These are phyloP conservation scores for Podospora pseudopauciseta DNA, from an alignment of 495 filamentous ascomycete species.

Conservation along the genomic window DNA sequence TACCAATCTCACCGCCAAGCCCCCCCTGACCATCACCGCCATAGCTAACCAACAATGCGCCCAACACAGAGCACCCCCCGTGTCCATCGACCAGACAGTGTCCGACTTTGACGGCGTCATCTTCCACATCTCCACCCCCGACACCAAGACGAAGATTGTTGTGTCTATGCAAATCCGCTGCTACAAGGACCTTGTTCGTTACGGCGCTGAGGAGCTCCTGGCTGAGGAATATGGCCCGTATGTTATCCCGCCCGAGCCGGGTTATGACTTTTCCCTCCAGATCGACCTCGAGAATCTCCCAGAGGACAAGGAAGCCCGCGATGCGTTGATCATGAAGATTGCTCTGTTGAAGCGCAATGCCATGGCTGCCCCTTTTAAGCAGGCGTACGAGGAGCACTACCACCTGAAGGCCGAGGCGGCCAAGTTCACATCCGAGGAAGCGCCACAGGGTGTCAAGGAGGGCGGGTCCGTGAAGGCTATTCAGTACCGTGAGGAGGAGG, in stretches of 20 bases:
- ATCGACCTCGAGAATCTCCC: conserved; percentile 87
- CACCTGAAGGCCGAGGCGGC: conserved; percentile 79
- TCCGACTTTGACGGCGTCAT: conserved; percentile 98
- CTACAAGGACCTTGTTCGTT: conserved; percentile 84
- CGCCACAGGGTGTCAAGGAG: conserved; percentile 81
- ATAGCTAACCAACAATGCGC: conserved; percentile 1
- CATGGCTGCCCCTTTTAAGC: conserved; percentile 97
- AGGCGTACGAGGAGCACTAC: conserved; percentile 89
- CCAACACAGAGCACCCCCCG: conserved; percentile 65
- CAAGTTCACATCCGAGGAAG: conserved; percentile 85
- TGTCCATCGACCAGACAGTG: conserved; percentile 91
- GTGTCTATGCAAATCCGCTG: conserved; percentile 93
- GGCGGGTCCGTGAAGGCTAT: conserved; percentile 93
- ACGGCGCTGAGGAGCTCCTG: conserved; percentile 87
- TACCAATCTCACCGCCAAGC: conserved; percentile 1
- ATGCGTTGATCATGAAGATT: conserved; percentile 79
- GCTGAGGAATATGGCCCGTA: conserved; percentile 91
- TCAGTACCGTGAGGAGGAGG: conserved; percentile 96
- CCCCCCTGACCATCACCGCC: neutral
- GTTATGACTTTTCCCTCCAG: conserved; percentile 90
- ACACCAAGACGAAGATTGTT: conserved; percentile 85
- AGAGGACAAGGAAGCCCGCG: conserved; percentile 69
- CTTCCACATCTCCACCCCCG: conserved; percentile 95
- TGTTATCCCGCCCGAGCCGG: conserved; percentile 79
- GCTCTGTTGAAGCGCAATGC: conserved; percentile 92